phyloP scores from a whole-genome alignment of 495 filamentous ascomycete species.

The Hapsidospora chrysogenum region DNA sequence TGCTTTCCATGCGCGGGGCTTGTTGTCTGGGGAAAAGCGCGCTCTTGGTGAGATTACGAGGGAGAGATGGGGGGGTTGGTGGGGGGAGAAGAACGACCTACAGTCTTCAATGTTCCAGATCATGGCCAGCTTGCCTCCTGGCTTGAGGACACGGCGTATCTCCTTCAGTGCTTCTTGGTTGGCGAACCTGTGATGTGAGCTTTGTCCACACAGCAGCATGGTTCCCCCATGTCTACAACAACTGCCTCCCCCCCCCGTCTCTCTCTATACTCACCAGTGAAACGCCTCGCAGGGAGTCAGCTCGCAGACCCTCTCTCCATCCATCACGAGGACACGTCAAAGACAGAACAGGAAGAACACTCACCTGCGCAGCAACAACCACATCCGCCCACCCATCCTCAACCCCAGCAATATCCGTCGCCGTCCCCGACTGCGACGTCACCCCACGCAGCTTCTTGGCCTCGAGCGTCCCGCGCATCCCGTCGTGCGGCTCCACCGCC shows the following conservation, averaged over 20 bases:
- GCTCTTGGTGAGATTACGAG: too few relatives aligned
- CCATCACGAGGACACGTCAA: too few relatives aligned
- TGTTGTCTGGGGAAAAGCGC: constrained; percentile 40
- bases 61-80: background rate
- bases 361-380: constrained; percentile 50
- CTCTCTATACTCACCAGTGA: too few relatives aligned
- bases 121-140: constrained; percentile 34
- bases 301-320: too few relatives aligned
- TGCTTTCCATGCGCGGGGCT: constrained; percentile 23
- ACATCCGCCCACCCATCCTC: constrained; percentile 41
- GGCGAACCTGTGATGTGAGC: constrained; percentile 34
- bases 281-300: too few relatives aligned
- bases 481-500: constrained; percentile 45
- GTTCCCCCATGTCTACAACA: constrained; percentile 6
- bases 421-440: constrained; percentile 32
- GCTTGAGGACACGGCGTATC: constrained; percentile 38
- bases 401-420: constrained; percentile 33
- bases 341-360: too few relatives aligned
- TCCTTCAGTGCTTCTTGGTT: constrained; percentile 35
- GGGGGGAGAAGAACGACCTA: constrained; percentile 16
- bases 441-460: constrained; percentile 34
- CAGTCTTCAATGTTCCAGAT: constrained; percentile 56
- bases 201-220: constrained; percentile 1
- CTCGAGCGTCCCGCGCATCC: constrained; percentile 38
- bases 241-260: too few relatives aligned